These are phyloP conservation scores for Penicillium soppii DNA, from an alignment of 495 filamentous ascomycete genomes.

Conservation along the genomic window DNA sequence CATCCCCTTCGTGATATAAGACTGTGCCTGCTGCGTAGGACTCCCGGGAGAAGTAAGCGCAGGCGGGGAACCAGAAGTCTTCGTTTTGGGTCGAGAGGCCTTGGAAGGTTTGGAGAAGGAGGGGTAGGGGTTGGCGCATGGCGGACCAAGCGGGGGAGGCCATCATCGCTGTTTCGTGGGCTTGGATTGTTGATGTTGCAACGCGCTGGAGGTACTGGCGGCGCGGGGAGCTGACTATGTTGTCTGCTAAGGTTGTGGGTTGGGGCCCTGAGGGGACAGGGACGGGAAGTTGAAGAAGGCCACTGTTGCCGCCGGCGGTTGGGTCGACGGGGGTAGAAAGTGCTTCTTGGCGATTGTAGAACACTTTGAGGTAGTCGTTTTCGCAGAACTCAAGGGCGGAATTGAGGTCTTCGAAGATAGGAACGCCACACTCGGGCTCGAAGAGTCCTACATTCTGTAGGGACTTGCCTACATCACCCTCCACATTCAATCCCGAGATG, in stretches of 20 bases:
- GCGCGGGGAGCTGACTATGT: conserved; percentile 73
- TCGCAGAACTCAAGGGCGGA: conserved; percentile 91
- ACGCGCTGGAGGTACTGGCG: conserved; percentile 73
- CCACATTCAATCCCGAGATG: conserved; percentile 74
- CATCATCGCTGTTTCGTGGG: conserved; percentile 54
- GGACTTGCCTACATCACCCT: conserved; percentile 70
- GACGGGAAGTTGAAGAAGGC: conserved; percentile 53
- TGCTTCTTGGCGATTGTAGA: conserved; percentile 60
- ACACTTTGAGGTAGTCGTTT: conserved; percentile 86
- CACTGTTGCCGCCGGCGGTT: conserved; percentile 7
- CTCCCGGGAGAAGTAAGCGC: conserved; percentile 66
- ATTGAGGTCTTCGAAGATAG: conserved; percentile 86
- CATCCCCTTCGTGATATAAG: conserved; percentile 71
- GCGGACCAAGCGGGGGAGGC: conserved; percentile 64
- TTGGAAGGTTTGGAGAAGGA: conserved; percentile 90
- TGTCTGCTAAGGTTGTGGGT: conserved; percentile 31
- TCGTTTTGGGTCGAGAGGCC: conserved; percentile 74
- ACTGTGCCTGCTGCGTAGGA: conserved; percentile 66
- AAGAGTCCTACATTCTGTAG: conserved; percentile 79
- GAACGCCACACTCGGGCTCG: conserved; percentile 63
- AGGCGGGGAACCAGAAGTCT: conserved; percentile 88
- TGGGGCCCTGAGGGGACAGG: conserved; percentile 18
- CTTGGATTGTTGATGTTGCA: conserved; percentile 68
- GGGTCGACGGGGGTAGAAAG: conserved; percentile 23
- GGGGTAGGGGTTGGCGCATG: conserved; percentile 84